phyloP scores from a whole-genome alignment of 352 stramenopile species.

The Pythium volutum region DNA sequence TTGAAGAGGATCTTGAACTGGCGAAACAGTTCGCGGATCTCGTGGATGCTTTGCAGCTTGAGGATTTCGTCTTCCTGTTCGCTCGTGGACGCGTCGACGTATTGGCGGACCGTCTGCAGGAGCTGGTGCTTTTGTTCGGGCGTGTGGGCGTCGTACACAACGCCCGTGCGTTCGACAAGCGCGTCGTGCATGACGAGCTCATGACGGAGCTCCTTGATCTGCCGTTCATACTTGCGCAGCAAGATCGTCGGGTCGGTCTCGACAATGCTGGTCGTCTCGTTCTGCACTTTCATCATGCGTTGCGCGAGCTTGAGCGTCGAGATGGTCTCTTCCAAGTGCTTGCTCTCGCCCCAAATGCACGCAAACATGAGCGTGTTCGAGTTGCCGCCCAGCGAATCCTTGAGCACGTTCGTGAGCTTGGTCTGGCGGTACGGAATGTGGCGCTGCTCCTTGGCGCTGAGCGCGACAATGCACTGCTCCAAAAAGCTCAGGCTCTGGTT shows the following conservation, averaged over 20 bases:
- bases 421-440: conserved; percentile 94
- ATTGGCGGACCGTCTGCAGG: conserved; percentile 64
- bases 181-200: conserved; percentile 94
- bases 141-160: conserved; percentile 90
- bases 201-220: conserved; percentile 92
- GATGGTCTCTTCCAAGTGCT: conserved; percentile 92
- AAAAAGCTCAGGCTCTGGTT: conserved; percentile 96
- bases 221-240: conserved; percentile 88
- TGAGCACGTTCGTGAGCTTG: conserved; percentile 93
- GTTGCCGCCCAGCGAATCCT: conserved; percentile 94
- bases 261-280: conserved; percentile 82
- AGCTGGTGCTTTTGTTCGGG: conserved; percentile 88
- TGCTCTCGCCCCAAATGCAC: conserved; percentile 91
- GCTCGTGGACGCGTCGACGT: conserved; percentile 56
- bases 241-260: conserved; percentile 84
- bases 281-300: conserved; percentile 94
- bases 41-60: conserved; percentile 78
- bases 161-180: conserved; percentile 80
- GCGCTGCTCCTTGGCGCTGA: conserved; percentile 60
- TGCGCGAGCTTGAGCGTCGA: conserved; percentile 92
- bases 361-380: conserved; percentile 95
- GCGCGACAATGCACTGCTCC: conserved; percentile 92
- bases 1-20: conserved; percentile 89
- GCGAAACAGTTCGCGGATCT: conserved; percentile 91
- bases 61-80: conserved; percentile 81